Evolutionary conservation across 176 grass and related monocot genomes (phyloP), one percentile per base, ranked within the genome.

Genomic region (Poa pratensis): DNA sequence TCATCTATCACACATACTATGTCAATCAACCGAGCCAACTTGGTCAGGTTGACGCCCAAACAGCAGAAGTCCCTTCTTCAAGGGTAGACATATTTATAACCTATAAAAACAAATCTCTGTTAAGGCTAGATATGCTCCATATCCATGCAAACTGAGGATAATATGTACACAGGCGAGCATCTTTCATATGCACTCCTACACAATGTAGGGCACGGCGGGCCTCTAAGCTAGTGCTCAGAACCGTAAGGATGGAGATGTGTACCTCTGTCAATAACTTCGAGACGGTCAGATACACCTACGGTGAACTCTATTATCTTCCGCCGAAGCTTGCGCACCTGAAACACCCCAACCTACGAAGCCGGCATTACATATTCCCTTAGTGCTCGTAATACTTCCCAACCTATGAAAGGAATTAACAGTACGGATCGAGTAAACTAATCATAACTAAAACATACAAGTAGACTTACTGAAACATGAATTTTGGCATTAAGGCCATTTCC

Each of bases 391-490:
- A 3, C 27, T 65, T 65, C 14, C 4, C 23, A 61, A 4, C 4
- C 0, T 51, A 51, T 51, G 49, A 50, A 43, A n/a, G n/a, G 7
- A 54, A n/a, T 59, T 59, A 22, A 59, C 8, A 2, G 10, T 6
- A 65, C 24, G 2, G 27, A 30, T 16, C 0, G 24, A 63, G 26
- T 64, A 27, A 30, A 64, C 22, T 5, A 64, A 64, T 30, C 13
- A 63, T 13, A 17, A 30, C 61, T 30, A 16, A 63, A 30, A 30
- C 26, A 64, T 14, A 16, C 62, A 65, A 13, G 14, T 65, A 6
- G 27, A 65, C 62, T 65, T 65, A 65, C 62, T 32, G 62, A 65
- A 65, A 65, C 62, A 65, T 65, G 62, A 14, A 65, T 65, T 18
- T 65, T 34, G 62, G 62, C 16, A 65, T 65, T 30, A 65, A 0